phyloP scores from a whole-genome alignment of 2,329 filamentous ascomycete genomes.

The Lasiodiplodia gonubiensis region DNA sequence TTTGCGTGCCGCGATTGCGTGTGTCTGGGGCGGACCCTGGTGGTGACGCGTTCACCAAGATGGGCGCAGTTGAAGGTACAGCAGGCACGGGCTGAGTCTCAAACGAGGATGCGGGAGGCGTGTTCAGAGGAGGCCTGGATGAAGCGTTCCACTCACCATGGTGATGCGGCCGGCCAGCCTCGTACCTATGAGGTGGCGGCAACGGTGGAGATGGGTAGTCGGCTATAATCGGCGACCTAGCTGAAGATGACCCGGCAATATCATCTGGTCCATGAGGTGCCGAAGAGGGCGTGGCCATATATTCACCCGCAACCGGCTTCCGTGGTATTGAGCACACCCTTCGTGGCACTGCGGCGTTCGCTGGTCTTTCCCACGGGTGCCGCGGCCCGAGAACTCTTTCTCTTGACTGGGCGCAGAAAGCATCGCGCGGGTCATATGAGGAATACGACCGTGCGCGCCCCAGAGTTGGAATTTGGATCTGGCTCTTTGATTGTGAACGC shows the following conservation, averaged over 20 bases:
- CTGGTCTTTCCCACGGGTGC: background rate
- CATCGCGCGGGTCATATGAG: background rate
- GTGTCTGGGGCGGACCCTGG: background rate
- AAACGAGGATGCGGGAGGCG: background rate
- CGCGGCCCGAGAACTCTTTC: slow-evolving; percentile 1
- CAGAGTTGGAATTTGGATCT: background rate
- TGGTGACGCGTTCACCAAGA: background rate
- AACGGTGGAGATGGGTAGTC: background rate
- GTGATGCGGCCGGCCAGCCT: background rate
- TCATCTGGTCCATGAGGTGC: background rate
- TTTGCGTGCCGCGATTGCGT: slow-evolving; percentile 12
- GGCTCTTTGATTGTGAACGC: background rate
- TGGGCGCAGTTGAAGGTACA: background rate
- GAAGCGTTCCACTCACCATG: background rate
- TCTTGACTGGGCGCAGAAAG: background rate
- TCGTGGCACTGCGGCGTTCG: background rate
- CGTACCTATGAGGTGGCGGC: slow-evolving; percentile 1
- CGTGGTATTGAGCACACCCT: slow-evolving; percentile 1
- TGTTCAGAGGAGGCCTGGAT: background rate
- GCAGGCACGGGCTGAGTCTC: background rate
- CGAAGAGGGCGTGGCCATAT: background rate
- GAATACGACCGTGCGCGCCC: background rate
- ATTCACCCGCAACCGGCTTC: background rate
- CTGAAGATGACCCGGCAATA: background rate
- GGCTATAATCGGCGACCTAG: background rate